Percentiles rank a stretch among this genome's conserved stretches.
These are phyloP conservation scores for Graphilbum sp. DNA, from an alignment of 2,329 filamentous ascomycete species.

Conservation along the genomic window DNA sequence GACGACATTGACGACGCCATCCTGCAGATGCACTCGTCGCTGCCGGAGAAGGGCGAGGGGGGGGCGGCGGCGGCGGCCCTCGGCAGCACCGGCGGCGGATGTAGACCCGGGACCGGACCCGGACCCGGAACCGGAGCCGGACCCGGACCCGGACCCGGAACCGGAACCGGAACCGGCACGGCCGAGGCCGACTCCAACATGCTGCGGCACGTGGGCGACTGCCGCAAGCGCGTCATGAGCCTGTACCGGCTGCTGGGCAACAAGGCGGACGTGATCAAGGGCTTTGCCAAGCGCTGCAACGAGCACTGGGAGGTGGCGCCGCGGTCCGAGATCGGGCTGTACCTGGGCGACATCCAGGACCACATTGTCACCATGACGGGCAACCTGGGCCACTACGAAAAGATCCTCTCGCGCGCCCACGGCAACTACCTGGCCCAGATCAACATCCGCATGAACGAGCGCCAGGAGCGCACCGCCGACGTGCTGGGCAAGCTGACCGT, in stretches of 20 bases:
- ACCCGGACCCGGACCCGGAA: too few relatives aligned
- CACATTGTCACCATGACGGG: constrained; percentile 98
- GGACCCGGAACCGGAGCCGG: too few relatives aligned
- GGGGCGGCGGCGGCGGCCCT: too few relatives aligned
- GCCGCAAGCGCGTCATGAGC: constrained; percentile 93
- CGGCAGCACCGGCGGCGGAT: too few relatives aligned
- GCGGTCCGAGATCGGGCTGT: constrained; percentile 89
- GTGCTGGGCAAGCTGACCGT: constrained; percentile 91
- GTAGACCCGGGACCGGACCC: too few relatives aligned
- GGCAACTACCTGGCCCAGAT: constrained; percentile 98
- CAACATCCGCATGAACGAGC: constrained; percentile 97
- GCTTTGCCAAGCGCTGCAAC: constrained; percentile 95
- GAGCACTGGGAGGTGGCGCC: constrained; percentile 96
- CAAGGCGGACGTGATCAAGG: constrained; percentile 98
- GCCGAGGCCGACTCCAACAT: constrained; percentile 34
- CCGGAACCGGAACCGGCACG: not conserved
- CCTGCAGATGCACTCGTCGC: constrained; percentile 56
- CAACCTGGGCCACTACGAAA: constrained; percentile 91
- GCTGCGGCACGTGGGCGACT: constrained; percentile 82
- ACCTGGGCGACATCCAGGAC: constrained; percentile 95
- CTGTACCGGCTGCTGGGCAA: constrained; percentile 85
- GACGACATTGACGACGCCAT: constrained; percentile 94
- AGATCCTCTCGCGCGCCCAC: constrained; percentile 79
- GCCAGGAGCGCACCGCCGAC: constrained; percentile 88
- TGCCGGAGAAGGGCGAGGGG: constrained; percentile 18